Evolutionary conservation across 345 rosid species (phyloP), one percentile per base, ranked within the genome.

Genomic region (Eucalyptus shirleyi): DNA sequence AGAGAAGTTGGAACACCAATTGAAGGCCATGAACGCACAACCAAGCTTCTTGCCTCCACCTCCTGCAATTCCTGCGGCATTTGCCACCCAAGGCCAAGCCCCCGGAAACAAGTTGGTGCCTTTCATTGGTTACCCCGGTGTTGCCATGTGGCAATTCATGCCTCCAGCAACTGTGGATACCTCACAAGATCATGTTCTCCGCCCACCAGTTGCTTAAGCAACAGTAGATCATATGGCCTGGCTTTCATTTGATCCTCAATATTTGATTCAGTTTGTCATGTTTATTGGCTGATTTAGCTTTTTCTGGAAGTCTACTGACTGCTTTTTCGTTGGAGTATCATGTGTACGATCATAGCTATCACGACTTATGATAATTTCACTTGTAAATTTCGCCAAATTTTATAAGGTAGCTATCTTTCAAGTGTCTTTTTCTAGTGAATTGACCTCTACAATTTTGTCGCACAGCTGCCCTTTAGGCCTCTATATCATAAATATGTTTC

Each of bases 101-200:
- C 92, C 93, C 5, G 93, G 94, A 72, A 94, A 92, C 91, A 94
- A 94, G 88, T 50, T 94, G 90, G 93, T 94, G 45, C 93, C 95
- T 28, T 92, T 93, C 92, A 92, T 94, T 42, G 87, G 95, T 60
- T 94, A 94, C 72, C 95, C 94, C 5, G 93, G 94, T 72, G 94
- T 94, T 59, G 93, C 95, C 21, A 94, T 94, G 95, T 94, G 95
- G 95, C 95, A 94, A 90, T 94, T 94, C 88, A 91, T 94, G 94
- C 94, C 95, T 44, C 95, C 95, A 14, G 92, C 94, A 47, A 81
- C 93, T n/a, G 92, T 91, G 86, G 95, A 94, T 83, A 94, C 95
- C 65, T 94, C 95, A 23, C 93, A 94, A 91, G 95, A 94, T 90
- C 95, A 94, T 40, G 93, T 93, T 72, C 94, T 93, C 87, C 94